Base-by-base conservation (phyloP, 208 protist genomes). In the Leishmania turanica region DNA sequence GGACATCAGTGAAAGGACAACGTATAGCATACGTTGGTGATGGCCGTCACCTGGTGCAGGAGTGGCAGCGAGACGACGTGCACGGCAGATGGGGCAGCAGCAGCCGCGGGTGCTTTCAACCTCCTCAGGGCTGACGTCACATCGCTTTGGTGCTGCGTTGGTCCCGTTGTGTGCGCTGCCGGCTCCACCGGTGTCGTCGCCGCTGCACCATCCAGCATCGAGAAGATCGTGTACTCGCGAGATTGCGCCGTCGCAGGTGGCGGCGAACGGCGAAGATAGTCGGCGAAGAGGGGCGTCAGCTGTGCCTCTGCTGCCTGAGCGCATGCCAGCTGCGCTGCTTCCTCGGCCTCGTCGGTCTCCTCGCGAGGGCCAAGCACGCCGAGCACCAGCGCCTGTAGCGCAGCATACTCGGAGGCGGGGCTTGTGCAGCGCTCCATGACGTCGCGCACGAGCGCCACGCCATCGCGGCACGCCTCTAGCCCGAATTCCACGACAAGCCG, bases 401-500 rank as follows among this genome's bases (percentile, higher is more conserved):
- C 90, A 40, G 89, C 92, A 49, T 87, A 75, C 84, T 93, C 89
- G 11, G 91, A 83, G 13, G 94, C 92, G 37, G 91, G 89, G 58
- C 90, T 94, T 19, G 79, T 90, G 65, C 85, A 74, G 15, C 89
- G 88, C 87, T 97, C 92, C 85, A 92, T 86, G 34, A 97, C 92
- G 37, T 88, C 84, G 15, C 80, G 81, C 77, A 95, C 94, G 13
- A 97, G 86, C 66, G 75, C 76, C 49, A 73, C 83, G 53, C 91
- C 91, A 73, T 96, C 92, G 1, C 40, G 51, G 83, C 92, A 96
- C 40, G 87, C 88, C 85, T 97, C 94, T 56, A 97, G 78, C 15
- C 94, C 94, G 53, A 91, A 96, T 84, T 95, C 88, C 54, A 97
- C 88, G 31, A 95, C 90, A 5, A 95, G 82, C 11, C 91, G 87